Conservation (phyloP, 257 asterid species). For the Petrea volubilis region DNA sequence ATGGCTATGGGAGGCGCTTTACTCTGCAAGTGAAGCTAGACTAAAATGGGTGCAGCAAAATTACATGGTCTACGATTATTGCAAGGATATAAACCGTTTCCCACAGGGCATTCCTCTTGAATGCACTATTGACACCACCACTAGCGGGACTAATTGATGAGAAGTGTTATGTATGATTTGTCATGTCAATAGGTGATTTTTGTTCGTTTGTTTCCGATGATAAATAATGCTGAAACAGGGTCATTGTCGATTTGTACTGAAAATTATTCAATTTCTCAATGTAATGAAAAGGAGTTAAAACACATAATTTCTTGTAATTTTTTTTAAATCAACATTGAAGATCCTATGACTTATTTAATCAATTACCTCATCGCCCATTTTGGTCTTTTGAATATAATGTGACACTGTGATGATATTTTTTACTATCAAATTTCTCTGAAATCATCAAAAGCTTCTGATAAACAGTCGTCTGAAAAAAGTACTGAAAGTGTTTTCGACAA, state of each 20-base stretch:
- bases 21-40: slow-evolving; percentile 16
- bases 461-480: too few species aligned
- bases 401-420: too few species aligned
- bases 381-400: too few species aligned
- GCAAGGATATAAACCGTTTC: slow-evolving; percentile 39
- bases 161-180: not conserved
- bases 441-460: too few species aligned
- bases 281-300: too few species aligned
- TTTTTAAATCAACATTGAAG: too few species aligned
- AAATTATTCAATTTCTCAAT: not conserved
- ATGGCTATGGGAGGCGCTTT: slow-evolving; percentile 24
- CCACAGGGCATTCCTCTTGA: slow-evolving; percentile 32
- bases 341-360: too few species aligned
- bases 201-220: not conserved
- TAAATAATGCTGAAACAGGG: not conserved
- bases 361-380: too few species aligned
- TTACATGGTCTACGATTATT: slow-evolving; percentile 44
- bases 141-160: not conserved
- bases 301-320: too few species aligned
- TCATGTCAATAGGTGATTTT: not conserved
- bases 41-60: slow-evolving; percentile 42
- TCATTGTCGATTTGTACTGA: not conserved
- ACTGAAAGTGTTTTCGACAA: too few species aligned
- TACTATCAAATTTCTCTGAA: too few species aligned
- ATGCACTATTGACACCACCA: slow-evolving; percentile 10